Evolutionary conservation across 2,329 filamentous ascomycete genomes (phyloP).

Genomic region (Plectosphaerella plurivora): DNA sequence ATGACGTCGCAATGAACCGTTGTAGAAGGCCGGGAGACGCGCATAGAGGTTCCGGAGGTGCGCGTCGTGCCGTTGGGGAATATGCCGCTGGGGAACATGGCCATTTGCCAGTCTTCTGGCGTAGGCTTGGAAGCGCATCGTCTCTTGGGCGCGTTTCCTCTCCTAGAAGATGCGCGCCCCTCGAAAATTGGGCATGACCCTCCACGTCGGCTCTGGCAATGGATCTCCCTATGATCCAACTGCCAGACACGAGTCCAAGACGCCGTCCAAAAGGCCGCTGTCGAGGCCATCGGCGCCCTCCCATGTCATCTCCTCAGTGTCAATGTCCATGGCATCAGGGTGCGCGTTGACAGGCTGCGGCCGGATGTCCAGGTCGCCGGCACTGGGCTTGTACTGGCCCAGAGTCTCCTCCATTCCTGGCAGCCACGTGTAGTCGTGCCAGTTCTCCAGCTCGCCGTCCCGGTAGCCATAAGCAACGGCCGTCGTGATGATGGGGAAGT

Average conservation of each 20-base stretch:
- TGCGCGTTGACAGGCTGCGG: slow-evolving; percentile 43
- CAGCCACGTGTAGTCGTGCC: slow-evolving; percentile 54
- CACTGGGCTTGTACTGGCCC: slow-evolving; percentile 1
- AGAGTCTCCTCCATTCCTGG: slow-evolving; percentile 17
- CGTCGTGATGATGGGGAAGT: slow-evolving; percentile 72
- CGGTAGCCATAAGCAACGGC: slow-evolving; percentile 67
- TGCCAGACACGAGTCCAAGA: slow-evolving; percentile 53
- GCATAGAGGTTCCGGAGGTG: no score
- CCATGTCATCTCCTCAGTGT: slow-evolving; percentile 52
- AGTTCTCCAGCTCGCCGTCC: slow-evolving; percentile 70
- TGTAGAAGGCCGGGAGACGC: no score
- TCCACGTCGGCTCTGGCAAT: slow-evolving; percentile 1
- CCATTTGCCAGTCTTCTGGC: no score
- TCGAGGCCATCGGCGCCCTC: slow-evolving; percentile 53
- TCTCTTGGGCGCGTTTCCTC: no score
- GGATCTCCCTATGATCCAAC: slow-evolving; percentile 29
- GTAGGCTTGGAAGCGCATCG: no score
- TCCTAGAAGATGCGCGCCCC: no score
- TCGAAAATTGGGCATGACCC: background rate
- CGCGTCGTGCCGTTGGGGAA: no score
- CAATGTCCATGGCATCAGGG: slow-evolving; percentile 55
- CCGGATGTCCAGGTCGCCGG: slow-evolving; percentile 22
- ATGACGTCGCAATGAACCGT: no score
- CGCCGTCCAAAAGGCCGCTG: slow-evolving; percentile 45
- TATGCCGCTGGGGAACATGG: no score